A percentile compares a stretch with the other conserved stretches of the same genome.
These are phyloP conservation scores for Jacaranda mimosifolia DNA, from an alignment of 257 asterid genomes.

Conservation along the genomic window DNA sequence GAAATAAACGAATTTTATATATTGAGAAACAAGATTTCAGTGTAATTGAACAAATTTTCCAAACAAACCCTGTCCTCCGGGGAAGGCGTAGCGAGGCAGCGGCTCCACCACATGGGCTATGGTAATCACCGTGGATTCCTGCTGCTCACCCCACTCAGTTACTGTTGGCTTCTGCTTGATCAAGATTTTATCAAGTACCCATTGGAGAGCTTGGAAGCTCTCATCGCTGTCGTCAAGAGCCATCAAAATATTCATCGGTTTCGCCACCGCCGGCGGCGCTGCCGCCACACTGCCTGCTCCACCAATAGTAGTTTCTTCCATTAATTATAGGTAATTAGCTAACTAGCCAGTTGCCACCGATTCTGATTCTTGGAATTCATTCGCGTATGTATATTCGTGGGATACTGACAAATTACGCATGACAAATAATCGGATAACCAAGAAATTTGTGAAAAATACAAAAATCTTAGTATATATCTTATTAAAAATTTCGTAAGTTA, in stretches of 20 bases:
- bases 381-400: not conserved
- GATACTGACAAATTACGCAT: constrained; percentile 4
- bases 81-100: constrained; percentile 62
- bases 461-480: not conserved
- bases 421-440: too few species aligned
- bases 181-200: constrained; percentile 59
- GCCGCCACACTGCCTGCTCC: constrained; percentile 16
- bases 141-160: not conserved
- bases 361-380: not conserved
- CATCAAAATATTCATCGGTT: constrained; percentile 56
- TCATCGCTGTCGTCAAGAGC: constrained; percentile 78
- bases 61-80: constrained; percentile 57
- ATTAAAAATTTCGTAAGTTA: too few species aligned
- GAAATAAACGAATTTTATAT: too few species aligned
- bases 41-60: not conserved
- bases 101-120: constrained; percentile 64
- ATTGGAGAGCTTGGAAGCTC: constrained; percentile 64
- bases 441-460: too few species aligned
- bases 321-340: not conserved
- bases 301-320: constrained; percentile 27
- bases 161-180: constrained; percentile 20
- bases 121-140: constrained; percentile 42
- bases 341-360: not conserved
- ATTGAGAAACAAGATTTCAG: not conserved
- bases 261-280: constrained; percentile 19